These are phyloP conservation scores for Torulaspora globosa DNA, from an alignment of 1,139 yeast genomes.

Conservation along the genomic window DNA sequence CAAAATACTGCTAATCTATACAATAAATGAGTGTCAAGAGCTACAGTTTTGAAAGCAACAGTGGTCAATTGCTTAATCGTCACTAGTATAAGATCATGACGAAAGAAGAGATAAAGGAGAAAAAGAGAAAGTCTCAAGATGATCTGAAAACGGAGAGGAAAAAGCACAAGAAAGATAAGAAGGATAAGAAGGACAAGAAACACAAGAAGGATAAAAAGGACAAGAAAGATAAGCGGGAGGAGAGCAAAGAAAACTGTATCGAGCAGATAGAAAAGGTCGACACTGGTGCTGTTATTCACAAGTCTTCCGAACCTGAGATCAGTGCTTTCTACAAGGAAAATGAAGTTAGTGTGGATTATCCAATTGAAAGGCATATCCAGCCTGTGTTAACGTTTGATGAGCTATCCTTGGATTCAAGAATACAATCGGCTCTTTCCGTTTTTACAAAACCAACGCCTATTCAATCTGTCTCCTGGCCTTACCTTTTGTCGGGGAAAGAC, in stretches of 20 bases:
- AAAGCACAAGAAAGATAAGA: constrained; percentile 39
- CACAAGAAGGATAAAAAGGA: constrained; percentile 37
- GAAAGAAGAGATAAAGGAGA: constrained; percentile 46
- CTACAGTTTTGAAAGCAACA: not conserved
- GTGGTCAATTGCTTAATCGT: not conserved
- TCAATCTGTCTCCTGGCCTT: constrained; percentile 98
- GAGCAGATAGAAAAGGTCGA: constrained; percentile 17
- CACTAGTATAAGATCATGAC: constrained; percentile 34
- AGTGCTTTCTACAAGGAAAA: constrained; percentile 62
- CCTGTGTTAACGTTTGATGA: constrained; percentile 73
- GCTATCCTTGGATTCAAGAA: constrained; percentile 52
- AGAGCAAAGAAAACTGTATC: not conserved
- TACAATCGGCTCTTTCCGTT: constrained; percentile 55
- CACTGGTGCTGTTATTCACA: constrained; percentile 28
- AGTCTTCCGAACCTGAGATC: constrained; percentile 51
- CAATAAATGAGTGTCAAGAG: not conserved
- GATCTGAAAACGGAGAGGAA: constrained; percentile 40
- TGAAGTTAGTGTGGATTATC: constrained; percentile 79
- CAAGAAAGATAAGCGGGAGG: constrained; percentile 29
- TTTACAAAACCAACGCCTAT: constrained; percentile 94
- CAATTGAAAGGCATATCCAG: constrained; percentile 46
- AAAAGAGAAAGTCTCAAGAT: constrained; percentile 44
- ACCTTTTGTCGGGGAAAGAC: constrained; percentile 70
- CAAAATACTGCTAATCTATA: not conserved
- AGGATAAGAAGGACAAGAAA: constrained; percentile 37